Conservation (phyloP, 1,139 yeast species). For the Kodamaea derodonti region DNA sequence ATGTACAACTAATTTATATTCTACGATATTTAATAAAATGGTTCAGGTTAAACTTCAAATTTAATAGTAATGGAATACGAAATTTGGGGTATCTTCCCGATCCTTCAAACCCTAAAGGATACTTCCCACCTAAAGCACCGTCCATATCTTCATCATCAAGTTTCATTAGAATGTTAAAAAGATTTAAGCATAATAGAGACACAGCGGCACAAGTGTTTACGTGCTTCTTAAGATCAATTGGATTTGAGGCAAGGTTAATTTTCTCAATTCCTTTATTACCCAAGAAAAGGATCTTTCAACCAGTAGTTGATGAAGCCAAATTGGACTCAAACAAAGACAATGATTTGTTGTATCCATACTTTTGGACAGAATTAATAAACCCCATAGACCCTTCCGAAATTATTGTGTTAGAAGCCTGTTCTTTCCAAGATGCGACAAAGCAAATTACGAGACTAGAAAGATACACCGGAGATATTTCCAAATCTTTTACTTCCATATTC, state of each 20-base stretch:
- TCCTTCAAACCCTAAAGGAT: slow-evolving; percentile 11
- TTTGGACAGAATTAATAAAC: slow-evolving; percentile 38
- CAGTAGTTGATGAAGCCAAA: slow-evolving; percentile 20
- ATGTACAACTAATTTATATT: slow-evolving; percentile 27
- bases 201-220: slow-evolving; percentile 37
- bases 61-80: slow-evolving; percentile 32
- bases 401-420: slow-evolving; percentile 27
- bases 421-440: slow-evolving; percentile 31
- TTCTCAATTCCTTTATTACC: slow-evolving; percentile 34
- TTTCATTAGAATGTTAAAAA: slow-evolving; percentile 18
- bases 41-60: slow-evolving; percentile 33
- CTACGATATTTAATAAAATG: slow-evolving; percentile 36
- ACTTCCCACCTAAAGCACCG: slow-evolving; percentile 20
- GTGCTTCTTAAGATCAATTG: slow-evolving; percentile 27
- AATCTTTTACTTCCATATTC: slow-evolving; percentile 16
- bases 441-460: slow-evolving; percentile 23
- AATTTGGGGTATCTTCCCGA: slow-evolving; percentile 30
- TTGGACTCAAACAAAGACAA: slow-evolving; percentile 27
- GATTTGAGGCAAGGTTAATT: slow-evolving; percentile 31
- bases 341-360: slow-evolving; percentile 37
- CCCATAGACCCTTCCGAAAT: slow-evolving; percentile 28
- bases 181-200: slow-evolving; percentile 34
- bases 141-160: slow-evolving; percentile 14
- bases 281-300: slow-evolving; percentile 18
- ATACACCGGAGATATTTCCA: slow-evolving; percentile 4